A percentile compares a stretch with the other conserved stretches of the same genome.
Evolutionary conservation across 495 filamentous ascomycete genomes (phyloP).

Genomic region (Penicillium arizonense): DNA sequence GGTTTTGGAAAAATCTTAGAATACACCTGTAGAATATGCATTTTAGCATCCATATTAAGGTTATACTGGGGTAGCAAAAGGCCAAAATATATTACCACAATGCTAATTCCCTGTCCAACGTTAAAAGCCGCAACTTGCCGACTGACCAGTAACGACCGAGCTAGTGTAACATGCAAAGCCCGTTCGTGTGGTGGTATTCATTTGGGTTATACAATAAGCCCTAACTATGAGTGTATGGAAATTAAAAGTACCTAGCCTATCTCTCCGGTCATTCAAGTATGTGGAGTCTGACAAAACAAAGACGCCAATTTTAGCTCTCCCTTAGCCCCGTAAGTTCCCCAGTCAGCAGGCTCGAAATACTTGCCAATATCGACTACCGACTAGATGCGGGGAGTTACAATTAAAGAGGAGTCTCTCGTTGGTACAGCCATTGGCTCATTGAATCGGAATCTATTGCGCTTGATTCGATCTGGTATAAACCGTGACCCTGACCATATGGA

Average conservation of each 20-base stretch:
- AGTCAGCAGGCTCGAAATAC: not conserved
- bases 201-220: not conserved
- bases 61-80: no score
- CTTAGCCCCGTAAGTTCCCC: not conserved
- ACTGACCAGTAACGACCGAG: conserved; percentile 7
- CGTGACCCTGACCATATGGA: not conserved
- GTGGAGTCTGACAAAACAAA: conserved; percentile 15
- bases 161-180: conserved; percentile 11
- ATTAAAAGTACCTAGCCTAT: not conserved
- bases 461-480: not conserved
- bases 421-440: not conserved
- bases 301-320: conserved; percentile 12
- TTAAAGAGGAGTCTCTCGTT: not conserved
- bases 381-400: not conserved
- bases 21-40: not conserved
- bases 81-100: not conserved
- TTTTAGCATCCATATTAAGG: not conserved
- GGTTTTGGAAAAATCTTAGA: not conserved
- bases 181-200: conserved; percentile 8
- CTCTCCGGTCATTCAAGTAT: not conserved
- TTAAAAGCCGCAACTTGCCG: conserved; percentile 4
- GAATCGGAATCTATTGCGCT: not conserved
- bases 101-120: not conserved
- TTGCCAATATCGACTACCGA: not conserved
- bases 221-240: not conserved